Conservation (phyloP, 2,329 filamentous ascomycete genomes). For the Ophiostoma novo-ulmi region DNA sequence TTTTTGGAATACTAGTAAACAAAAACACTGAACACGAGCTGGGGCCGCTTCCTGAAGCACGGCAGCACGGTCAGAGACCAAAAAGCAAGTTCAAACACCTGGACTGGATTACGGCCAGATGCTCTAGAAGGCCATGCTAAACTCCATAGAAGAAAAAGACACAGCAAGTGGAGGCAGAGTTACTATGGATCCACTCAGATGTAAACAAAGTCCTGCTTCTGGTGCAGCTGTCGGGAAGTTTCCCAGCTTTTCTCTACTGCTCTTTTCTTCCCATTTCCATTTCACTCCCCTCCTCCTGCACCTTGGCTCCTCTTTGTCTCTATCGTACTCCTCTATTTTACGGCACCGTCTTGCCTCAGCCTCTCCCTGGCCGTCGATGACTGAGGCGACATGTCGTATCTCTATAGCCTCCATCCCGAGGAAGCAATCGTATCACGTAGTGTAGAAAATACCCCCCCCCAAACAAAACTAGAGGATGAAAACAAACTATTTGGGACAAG, state of each 20-base stretch:
- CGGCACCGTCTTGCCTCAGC: too few relatives aligned
- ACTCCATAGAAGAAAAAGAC: neutral
- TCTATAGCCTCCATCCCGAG: neutral
- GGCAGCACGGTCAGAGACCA: neutral
- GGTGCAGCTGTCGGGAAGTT: constrained; percentile 13
- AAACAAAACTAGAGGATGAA: constrained; percentile 3
- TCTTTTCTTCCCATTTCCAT: neutral
- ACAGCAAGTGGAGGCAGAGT: constrained; percentile 12
- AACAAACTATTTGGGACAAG: constrained; percentile 11
- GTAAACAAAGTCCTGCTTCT: constrained; percentile 19
- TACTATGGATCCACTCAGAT: constrained; percentile 16
- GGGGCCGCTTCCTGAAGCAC: neutral
- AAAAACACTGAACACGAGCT: constrained; percentile 18
- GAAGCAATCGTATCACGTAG: neutral
- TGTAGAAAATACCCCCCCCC: neutral
- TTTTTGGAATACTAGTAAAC: constrained; percentile 30
- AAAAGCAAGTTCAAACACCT: neutral
- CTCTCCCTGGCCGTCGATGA: neutral
- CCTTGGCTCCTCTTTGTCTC: neutral
- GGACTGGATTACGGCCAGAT: neutral
- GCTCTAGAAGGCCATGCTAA: neutral
- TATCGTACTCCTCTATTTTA: neutral
- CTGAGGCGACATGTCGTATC: neutral
- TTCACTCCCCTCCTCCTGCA: neutral
- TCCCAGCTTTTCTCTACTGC: neutral